Evolutionary conservation across 2,329 filamentous ascomycete species (phyloP).

Genomic region (Colletotrichum australisinense): DNA sequence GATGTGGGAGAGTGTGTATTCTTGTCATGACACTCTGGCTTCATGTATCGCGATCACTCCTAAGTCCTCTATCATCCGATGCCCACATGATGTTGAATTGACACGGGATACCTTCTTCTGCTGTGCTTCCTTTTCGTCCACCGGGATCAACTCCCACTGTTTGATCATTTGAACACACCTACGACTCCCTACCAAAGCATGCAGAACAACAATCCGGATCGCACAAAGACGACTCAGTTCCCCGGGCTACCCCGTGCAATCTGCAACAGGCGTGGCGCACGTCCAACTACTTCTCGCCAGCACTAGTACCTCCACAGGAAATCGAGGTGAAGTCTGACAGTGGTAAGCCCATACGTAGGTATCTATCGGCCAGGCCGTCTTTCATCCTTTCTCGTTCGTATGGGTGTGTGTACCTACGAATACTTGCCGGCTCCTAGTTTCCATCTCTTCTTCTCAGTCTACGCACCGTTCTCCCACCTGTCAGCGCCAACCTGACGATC

Average conservation of each 20-base stretch:
- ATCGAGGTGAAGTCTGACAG: not conserved
- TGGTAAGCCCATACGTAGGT: not conserved
- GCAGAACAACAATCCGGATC: not conserved
- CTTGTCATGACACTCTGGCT: not conserved
- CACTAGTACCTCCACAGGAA: not conserved
- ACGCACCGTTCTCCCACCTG: not conserved
- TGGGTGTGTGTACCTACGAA: not conserved
- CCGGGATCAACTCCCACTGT: no score
- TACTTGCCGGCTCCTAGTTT: not conserved
- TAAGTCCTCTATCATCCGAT: not conserved
- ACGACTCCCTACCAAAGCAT: no score
- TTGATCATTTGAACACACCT: no score
- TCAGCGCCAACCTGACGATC: not conserved
- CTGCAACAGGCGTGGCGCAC: slow-evolving; percentile 19
- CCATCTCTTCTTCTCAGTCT: not conserved
- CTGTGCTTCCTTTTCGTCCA: not conserved
- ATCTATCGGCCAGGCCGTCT: slow-evolving; percentile 2
- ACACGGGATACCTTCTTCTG: not conserved
- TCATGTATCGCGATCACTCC: not conserved
- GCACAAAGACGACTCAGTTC: slow-evolving; percentile 3
- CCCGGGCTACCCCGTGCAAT: not conserved
- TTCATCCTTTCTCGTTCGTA: not conserved
- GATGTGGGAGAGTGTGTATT: not conserved
- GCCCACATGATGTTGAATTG: not conserved
- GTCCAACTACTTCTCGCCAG: not conserved